These are phyloP conservation scores for Pseudopithomyces chartarum DNA, from an alignment of 2,329 filamentous ascomycete species.

Conservation along the genomic window DNA sequence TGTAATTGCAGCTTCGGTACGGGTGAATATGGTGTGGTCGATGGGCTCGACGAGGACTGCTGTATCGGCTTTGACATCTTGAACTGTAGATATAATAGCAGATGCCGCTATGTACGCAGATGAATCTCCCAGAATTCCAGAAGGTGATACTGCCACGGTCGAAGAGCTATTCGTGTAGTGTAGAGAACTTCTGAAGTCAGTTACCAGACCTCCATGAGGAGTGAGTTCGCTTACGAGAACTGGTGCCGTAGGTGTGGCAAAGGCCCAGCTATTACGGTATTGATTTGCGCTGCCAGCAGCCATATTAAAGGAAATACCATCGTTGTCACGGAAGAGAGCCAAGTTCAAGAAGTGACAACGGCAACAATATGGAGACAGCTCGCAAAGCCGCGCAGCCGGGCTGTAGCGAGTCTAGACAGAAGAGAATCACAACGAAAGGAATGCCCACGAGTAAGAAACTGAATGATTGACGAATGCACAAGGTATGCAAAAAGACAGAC, in stretches of 20 bases:
- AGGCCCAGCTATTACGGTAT: constrained; percentile 37
- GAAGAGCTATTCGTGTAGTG: constrained; percentile 35
- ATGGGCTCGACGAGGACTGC: constrained; percentile 42
- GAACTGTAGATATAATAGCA: constrained; percentile 8
- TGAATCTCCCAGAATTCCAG: constrained; percentile 3
- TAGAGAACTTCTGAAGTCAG: constrained; percentile 29
- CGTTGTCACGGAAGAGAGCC: constrained; percentile 29
- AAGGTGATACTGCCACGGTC: constrained; percentile 4
- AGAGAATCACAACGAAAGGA: constrained; percentile 18
- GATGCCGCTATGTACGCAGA: neutral
- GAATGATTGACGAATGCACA: constrained; percentile 37
- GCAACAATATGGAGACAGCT: constrained; percentile 10
- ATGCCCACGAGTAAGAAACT: constrained; percentile 34
- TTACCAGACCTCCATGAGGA: neutral
- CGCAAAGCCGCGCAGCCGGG: constrained; percentile 26
- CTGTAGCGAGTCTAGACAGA: constrained; percentile 24
- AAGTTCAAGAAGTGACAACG: constrained; percentile 27
- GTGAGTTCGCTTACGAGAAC: constrained; percentile 28
- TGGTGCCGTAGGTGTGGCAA: constrained; percentile 32
- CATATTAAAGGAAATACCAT: constrained; percentile 25
- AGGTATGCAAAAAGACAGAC: constrained; percentile 25
- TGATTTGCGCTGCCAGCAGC: constrained; percentile 46
- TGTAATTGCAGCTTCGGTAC: constrained; percentile 34
- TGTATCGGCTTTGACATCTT: constrained; percentile 34
- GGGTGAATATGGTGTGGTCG: constrained; percentile 31